Base-by-base conservation (phyloP, 768 basidiomycete species). In the Rhodotorula diobovata region DNA sequence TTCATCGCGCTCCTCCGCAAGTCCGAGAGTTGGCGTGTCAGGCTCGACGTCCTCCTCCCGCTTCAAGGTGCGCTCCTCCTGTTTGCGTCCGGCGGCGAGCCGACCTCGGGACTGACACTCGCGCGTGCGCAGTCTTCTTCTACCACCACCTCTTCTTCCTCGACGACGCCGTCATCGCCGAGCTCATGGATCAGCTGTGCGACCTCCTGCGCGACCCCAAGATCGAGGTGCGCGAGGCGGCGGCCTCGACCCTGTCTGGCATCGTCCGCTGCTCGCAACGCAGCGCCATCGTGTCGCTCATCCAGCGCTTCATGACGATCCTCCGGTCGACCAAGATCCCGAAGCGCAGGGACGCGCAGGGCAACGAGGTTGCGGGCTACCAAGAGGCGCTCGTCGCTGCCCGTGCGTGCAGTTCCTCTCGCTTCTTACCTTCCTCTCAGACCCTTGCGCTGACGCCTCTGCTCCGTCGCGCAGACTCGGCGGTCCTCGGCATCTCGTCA, bases 401-500 rank as follows among this genome's bases (percentile, higher is more conserved):
- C 34, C 93, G 73, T 74, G 18, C 16, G 73, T 63, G 14, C 41
- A 9, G 8, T n/a, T 0, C 11, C 20, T n/a, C 16, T 12, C n/a
- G 14, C 12, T 21, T 25, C 6, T 50, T 15, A 10, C n/a, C 35
- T 11, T 20, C 25, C 46, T 6, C 46, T 48, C 25, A 4, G 18
- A 5, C 20, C 45, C 45, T 45, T 18, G 9, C 45, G 20, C 61
- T 20, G 9, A 10, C 16, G 6, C 28, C 8, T 37, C 4, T 11
- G 4, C 25, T 28, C 1, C 25, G 28, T 35, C 18, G 25, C 28
- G 11, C 53, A 69, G 67, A 96, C 80, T 90, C 91, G 35, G 93
- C 93, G 4, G 90, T 98, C 67, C 84, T 98, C 59, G 95, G 95
- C n/a, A 87, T 94, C 55, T 91, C 91, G 74, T 91, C 95, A 11